Percentiles rank a stretch among this genome's conserved stretches.
phyloP scores from a whole-genome alignment of 1,284 basidiomycete species.

The Irpex sp. region DNA sequence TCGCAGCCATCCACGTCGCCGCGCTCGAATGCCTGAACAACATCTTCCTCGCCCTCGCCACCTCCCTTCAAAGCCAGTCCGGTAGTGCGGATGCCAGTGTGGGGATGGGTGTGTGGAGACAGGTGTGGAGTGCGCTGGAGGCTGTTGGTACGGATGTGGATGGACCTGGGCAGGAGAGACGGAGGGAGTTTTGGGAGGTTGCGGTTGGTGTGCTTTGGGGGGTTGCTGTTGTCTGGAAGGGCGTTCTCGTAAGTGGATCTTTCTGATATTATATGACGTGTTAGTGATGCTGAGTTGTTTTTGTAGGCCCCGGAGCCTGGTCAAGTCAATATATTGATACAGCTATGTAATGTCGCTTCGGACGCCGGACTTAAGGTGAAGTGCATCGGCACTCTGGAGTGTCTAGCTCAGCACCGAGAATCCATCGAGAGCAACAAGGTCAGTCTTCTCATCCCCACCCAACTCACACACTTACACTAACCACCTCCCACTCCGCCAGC shows the following conservation, averaged over 20 bases:
- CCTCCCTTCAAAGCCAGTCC: conserved; percentile 29
- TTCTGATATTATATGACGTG: neutral
- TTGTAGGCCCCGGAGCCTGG: conserved; percentile 48
- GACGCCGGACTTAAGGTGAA: conserved; percentile 62
- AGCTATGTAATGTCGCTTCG: conserved; percentile 50
- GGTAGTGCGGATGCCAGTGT: conserved; percentile 35
- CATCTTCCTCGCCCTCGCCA: conserved; percentile 71
- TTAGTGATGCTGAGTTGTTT: neutral
- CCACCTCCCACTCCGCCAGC: conserved; percentile 29
- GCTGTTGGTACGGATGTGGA: conserved; percentile 54
- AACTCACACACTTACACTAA: neutral
- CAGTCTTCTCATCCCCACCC: conserved; percentile 5
- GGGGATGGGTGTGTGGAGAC: conserved; percentile 54
- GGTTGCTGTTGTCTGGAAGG: conserved; percentile 64
- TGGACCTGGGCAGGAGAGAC: conserved; percentile 55
- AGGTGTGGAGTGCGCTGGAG: conserved; percentile 50
- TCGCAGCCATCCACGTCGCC: conserved; percentile 76
- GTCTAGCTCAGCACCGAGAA: conserved; percentile 65
- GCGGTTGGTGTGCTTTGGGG: conserved; percentile 80
- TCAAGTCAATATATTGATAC: conserved; percentile 63
- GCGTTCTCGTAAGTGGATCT: conserved; percentile 41
- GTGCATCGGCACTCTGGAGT: conserved; percentile 78
- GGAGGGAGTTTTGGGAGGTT: conserved; percentile 65
- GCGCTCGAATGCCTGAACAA: conserved; percentile 92
- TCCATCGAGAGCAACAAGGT: conserved; percentile 67